phyloP scores from a whole-genome alignment of 768 basidiomycete genomes.

The Tephrocybe rancida region DNA sequence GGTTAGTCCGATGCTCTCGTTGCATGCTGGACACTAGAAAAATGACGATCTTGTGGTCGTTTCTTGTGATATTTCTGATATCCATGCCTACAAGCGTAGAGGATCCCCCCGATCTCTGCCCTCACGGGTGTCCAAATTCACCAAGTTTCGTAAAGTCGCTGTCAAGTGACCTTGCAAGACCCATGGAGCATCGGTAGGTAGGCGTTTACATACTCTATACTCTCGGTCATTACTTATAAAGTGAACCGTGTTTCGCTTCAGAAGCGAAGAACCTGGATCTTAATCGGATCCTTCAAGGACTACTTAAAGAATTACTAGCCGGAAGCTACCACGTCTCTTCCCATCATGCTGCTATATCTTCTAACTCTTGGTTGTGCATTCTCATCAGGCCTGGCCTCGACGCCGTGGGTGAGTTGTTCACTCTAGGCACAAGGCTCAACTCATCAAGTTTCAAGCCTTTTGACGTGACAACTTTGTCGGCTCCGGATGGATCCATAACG shows the following conservation, averaged over 20 bases:
- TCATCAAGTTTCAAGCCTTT: slow-evolving; percentile 37
- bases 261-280: not conserved
- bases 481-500: slow-evolving; percentile 57
- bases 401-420: slow-evolving; percentile 12
- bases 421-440: too few relatives aligned
- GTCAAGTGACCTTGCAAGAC: not conserved
- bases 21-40: not conserved
- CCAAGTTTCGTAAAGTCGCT: not conserved
- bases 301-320: not conserved
- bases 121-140: too few relatives aligned
- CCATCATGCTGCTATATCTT: not conserved
- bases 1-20: not conserved
- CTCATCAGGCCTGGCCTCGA: not conserved
- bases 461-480: slow-evolving; percentile 45
- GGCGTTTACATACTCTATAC: too few relatives aligned
- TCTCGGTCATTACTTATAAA: too few relatives aligned
- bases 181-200: too few relatives aligned
- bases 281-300: not conserved
- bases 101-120: not conserved
- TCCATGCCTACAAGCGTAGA: too few relatives aligned
- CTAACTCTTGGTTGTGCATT: not conserved
- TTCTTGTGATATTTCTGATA: too few relatives aligned
- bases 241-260: not conserved
- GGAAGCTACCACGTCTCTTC: not conserved
- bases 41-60: not conserved